Base-by-base conservation (phyloP, 139 green algal genomes). In the Pseudopediastrum boryanum region DNA sequence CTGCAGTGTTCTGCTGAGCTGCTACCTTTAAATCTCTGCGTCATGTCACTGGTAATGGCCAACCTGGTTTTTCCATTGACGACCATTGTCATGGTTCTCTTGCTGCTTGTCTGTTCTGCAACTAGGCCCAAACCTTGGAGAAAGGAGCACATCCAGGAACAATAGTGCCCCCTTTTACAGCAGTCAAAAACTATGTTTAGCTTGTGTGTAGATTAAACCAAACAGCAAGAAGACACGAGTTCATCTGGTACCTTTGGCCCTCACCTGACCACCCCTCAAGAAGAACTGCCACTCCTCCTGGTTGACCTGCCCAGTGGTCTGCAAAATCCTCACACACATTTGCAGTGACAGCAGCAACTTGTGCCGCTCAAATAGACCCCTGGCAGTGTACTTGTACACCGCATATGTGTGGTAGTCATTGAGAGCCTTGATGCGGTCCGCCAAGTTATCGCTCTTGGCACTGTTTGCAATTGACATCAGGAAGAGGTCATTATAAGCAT, bases 351-450 rank as follows among this genome's bases (percentile, higher is more conserved):
- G 86, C 75, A 97, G 92, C 89, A 97, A 87, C 87, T 97, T 98
- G 90, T 98, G 93, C 6, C 90, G 85, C 88, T 97, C 94, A 85
- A 98, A 98, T 62, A 98, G 81, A 46, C 93, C 94, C 79, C 92
- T 89, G 0, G 69, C 56, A 35, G 58, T 44, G 85, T 96, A 96
- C 80, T 92, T 92, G 89, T 96, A 97, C 69, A 96, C 90, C 29
- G 88, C 89, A 51, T 94, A 96, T 38, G 92, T 97, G 87, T 96
- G 92, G 82, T 90, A 92, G 80, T 96, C 91, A 75, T 95, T 96
- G 35, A 97, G 84, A 39, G 83, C 36, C 73, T 92, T 92, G 85
- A 97, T 94, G 65, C 93, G 86, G 83, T 95, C 90, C 16, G 82
- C 67, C 64, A 94, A 61, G 6, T 65, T 64, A 35, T 94, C 91